Percentiles rank a stretch among this genome's conserved stretches.
These are phyloP conservation scores for Wallacemonas sp. DNA, from an alignment of 208 protist genomes.

Conservation along the genomic window DNA sequence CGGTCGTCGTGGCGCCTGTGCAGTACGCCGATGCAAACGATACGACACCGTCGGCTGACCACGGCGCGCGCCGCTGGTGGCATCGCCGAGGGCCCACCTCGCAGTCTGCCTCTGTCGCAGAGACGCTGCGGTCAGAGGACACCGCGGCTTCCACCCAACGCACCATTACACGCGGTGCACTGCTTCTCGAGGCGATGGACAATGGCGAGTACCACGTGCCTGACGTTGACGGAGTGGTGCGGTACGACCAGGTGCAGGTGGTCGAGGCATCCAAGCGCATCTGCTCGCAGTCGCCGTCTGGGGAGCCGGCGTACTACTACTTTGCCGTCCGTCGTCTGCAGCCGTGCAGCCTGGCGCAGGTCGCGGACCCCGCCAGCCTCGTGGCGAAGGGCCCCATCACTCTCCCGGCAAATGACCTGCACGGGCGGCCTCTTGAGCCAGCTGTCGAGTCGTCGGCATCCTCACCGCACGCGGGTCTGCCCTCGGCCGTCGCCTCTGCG, in stretches of 20 bases:
- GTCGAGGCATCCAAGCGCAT: conserved; percentile 58
- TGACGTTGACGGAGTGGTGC: conserved; percentile 55
- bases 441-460: no score
- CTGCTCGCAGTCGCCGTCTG: conserved; percentile 25
- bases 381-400: conserved; percentile 25
- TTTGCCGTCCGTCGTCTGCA: conserved; percentile 66
- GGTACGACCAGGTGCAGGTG: conserved; percentile 58
- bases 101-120: conserved; percentile 17
- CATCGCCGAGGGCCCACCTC: no score
- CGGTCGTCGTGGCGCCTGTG: conserved; percentile 77
- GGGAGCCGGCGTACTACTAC: conserved; percentile 52
- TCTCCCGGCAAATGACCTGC: conserved; percentile 22
- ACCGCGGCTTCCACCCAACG: conserved; percentile 20
- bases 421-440: neutral
- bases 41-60: conserved; percentile 1
- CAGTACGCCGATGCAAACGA: conserved; percentile 32
- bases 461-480: neutral
- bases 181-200: conserved; percentile 82
- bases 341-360: neutral
- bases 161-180: conserved; percentile 40
- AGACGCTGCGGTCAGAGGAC: conserved; percentile 36
- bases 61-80: neutral
- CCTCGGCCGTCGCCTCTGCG: neutral
- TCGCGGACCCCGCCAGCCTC: neutral
- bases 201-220: conserved; percentile 63